phyloP scores from a whole-genome alignment of 2,329 filamentous ascomycete genomes.

The Alternaria alternata region DNA sequence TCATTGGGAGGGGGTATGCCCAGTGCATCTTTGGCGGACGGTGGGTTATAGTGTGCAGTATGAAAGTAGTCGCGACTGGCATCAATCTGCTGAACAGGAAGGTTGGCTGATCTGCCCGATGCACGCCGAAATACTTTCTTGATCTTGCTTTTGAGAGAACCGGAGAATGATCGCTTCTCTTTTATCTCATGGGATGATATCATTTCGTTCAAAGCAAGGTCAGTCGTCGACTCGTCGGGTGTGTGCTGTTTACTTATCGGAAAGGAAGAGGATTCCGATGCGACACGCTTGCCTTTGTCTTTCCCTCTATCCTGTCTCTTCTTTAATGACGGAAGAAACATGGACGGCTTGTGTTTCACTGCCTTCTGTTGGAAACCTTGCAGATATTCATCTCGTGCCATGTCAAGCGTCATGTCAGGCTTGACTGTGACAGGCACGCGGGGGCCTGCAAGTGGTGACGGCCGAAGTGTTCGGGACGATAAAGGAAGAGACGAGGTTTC shows the following conservation, averaged over 20 bases:
- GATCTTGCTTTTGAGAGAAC: slow-evolving; percentile 67
- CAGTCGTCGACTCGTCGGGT: slow-evolving; percentile 15
- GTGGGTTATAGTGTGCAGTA: slow-evolving; percentile 16
- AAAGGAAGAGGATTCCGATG: slow-evolving; percentile 27
- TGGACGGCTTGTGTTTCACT: slow-evolving; percentile 53
- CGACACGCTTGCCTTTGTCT: slow-evolving; percentile 24
- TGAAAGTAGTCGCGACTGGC: slow-evolving; percentile 53
- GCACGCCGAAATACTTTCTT: slow-evolving; percentile 64
- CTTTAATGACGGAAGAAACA: slow-evolving; percentile 56
- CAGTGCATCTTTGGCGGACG: slow-evolving; percentile 41
- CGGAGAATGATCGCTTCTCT: slow-evolving; percentile 69
- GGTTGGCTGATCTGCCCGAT: slow-evolving; percentile 35
- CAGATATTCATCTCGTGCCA: slow-evolving; percentile 52
- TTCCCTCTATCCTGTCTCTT: slow-evolving; percentile 50
- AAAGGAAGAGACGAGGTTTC: slow-evolving; percentile 5
- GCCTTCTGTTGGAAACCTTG: slow-evolving; percentile 53
- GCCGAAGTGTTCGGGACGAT: slow-evolving; percentile 15
- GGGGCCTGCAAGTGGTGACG: slow-evolving; percentile 32
- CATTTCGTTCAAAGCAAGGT: slow-evolving; percentile 29
- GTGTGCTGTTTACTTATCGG: slow-evolving; percentile 17
- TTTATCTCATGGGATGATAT: slow-evolving; percentile 54
- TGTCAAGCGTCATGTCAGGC: slow-evolving; percentile 37
- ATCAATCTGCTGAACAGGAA: slow-evolving; percentile 64
- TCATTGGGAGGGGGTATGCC: slow-evolving; percentile 51
- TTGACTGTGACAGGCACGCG: slow-evolving; percentile 39